Percentiles rank a stretch among this genome's conserved stretches.
Evolutionary conservation across 768 basidiomycete genomes (phyloP).

Genomic region (Paxillus ammoniavirescens): DNA sequence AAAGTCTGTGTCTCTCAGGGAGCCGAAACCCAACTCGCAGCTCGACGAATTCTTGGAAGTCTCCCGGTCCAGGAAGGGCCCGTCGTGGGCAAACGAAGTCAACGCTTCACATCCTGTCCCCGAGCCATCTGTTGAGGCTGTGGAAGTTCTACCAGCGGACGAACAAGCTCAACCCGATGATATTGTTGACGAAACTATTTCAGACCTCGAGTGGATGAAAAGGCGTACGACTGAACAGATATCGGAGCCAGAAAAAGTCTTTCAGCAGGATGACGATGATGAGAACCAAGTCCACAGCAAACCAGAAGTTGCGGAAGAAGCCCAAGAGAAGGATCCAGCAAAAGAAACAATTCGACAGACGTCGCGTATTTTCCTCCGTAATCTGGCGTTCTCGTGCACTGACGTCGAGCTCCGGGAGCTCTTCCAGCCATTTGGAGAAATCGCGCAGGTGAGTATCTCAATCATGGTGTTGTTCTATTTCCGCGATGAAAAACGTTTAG

Average conservation of each 20-base stretch:
- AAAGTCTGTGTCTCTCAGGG: not conserved
- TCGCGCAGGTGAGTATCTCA: conserved; percentile 65
- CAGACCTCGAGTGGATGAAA: conserved; percentile 77
- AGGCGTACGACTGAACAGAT: conserved; percentile 52
- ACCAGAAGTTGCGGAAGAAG: conserved; percentile 1
- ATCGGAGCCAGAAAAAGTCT: conserved; percentile 45
- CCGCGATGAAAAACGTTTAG: conserved; percentile 45
- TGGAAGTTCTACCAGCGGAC: not conserved
- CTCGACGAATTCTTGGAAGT: conserved; percentile 70
- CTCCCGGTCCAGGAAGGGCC: conserved; percentile 68
- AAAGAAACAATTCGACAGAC: conserved; percentile 65
- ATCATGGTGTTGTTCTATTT: conserved; percentile 3
- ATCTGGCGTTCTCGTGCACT: conserved; percentile 84
- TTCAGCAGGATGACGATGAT: conserved; percentile 64
- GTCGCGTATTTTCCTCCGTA: conserved; percentile 87
- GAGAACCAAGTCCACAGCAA: conserved; percentile 35
- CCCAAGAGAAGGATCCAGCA: conserved; percentile 30
- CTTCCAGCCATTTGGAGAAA: conserved; percentile 66
- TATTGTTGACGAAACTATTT: conserved; percentile 40
- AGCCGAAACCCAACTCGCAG: conserved; percentile 34
- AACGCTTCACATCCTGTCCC: conserved; percentile 23
- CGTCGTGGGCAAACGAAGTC: conserved; percentile 63
- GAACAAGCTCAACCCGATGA: conserved; percentile 4
- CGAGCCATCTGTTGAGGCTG: not conserved
- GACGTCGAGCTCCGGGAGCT: conserved; percentile 63